phyloP scores from a whole-genome alignment of 2,329 filamentous ascomycete species.

The Aspergillus sp. region DNA sequence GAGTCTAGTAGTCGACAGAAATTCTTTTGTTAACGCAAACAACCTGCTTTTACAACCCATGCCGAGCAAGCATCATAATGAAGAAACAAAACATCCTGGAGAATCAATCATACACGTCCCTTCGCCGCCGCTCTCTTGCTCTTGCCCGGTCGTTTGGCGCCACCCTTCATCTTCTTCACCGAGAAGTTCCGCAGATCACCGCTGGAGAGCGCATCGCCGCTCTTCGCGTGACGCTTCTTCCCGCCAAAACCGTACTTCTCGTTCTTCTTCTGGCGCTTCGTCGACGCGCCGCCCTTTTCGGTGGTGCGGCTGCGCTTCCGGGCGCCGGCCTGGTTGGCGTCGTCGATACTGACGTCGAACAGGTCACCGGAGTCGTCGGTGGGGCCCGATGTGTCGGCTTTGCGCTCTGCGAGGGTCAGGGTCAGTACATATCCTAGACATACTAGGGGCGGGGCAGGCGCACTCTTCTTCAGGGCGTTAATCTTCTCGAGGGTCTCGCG shows the following conservation, averaged over 20 bases:
- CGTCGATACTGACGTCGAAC: constrained; percentile 86
- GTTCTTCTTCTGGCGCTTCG: constrained; percentile 90
- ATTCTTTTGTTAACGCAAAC: constrained; percentile 5
- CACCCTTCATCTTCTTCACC: constrained; percentile 76
- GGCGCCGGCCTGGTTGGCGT: constrained; percentile 58
- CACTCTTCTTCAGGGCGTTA: constrained; percentile 91
- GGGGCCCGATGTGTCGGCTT: constrained; percentile 62
- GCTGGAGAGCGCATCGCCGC: constrained; percentile 79
- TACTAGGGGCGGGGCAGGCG: constrained; percentile 30
- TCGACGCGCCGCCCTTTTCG: constrained; percentile 41
- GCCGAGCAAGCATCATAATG: constrained; percentile 7
- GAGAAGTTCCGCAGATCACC: constrained; percentile 80
- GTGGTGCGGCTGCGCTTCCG: constrained; percentile 43
- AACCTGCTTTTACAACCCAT: constrained; percentile 13
- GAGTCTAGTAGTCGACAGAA: not conserved
- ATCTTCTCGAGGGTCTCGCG: constrained; percentile 94
- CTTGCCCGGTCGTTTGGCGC: constrained; percentile 52
- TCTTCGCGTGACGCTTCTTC: constrained; percentile 91
- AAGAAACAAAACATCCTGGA: not conserved
- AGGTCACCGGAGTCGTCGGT: constrained; percentile 72
- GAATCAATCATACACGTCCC: constrained; percentile 21
- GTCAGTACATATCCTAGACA: constrained; percentile 21
- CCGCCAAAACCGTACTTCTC: constrained; percentile 93
- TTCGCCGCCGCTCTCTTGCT: constrained; percentile 43
- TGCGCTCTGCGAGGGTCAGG: constrained; percentile 73